Evolutionary conservation across 106 monocot species (phyloP).

Genomic region (Allium sativum): DNA sequence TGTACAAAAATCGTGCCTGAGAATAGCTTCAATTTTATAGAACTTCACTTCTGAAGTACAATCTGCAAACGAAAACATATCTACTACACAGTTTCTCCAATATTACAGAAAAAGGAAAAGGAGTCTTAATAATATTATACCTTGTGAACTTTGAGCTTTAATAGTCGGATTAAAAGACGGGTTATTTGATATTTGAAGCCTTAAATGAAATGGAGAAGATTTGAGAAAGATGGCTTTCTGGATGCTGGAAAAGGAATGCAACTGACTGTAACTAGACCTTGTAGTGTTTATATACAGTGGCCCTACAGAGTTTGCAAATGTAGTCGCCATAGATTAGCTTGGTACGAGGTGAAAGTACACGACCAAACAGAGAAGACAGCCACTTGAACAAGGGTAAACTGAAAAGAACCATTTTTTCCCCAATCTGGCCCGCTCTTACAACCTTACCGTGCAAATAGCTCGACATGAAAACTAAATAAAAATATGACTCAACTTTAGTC

Average conservation of each 20-base stretch:
- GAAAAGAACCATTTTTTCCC: no score
- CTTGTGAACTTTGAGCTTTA: constrained; percentile 8
- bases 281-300: not conserved
- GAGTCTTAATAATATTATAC: not conserved
- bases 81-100: not conserved
- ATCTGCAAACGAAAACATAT: constrained; percentile 1
- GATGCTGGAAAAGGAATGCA: not conserved
- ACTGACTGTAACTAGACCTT: not conserved
- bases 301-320: not conserved
- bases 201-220: not conserved
- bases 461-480: no score
- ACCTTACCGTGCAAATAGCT: no score
- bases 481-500: no score
- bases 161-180: not conserved
- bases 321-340: constrained; percentile 1
- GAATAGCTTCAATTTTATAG: constrained; percentile 8
- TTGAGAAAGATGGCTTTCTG: constrained; percentile 3
- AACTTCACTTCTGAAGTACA: constrained; percentile 7
- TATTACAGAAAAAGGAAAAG: not conserved
- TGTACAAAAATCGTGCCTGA: not conserved
- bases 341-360: no score
- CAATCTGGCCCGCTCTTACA: no score
- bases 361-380: no score
- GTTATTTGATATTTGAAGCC: not conserved
- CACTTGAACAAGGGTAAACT: no score